phyloP scores from a whole-genome alignment of 441 rosid genomes.

The Heliophila coronopifolia region DNA sequence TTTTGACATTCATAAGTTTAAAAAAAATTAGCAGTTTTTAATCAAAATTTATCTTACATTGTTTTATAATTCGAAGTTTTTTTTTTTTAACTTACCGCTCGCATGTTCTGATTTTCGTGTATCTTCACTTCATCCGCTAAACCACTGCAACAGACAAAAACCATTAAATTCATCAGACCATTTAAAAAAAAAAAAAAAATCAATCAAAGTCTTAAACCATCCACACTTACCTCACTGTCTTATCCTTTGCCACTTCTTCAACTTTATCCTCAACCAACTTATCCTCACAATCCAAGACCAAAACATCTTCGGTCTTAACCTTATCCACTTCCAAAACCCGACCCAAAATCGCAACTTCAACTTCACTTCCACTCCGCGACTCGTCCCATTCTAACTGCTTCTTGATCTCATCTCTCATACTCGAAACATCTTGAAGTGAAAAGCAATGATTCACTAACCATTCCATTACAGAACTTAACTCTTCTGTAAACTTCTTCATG shows the following conservation, averaged over 20 bases:
- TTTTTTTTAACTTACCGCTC: slow-evolving; percentile 74
- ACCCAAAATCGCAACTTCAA: slow-evolving; percentile 33
- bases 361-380: slow-evolving; percentile 48
- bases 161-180: slow-evolving; percentile 21
- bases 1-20: too few relatives aligned
- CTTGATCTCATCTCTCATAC: slow-evolving; percentile 62
- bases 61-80: too few relatives aligned
- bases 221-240: slow-evolving; percentile 24
- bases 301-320: slow-evolving; percentile 7
- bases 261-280: slow-evolving; percentile 15
- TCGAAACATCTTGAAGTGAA: slow-evolving; percentile 72
- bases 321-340: slow-evolving; percentile 37
- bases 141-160: slow-evolving; percentile 38
- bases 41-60: too few relatives aligned
- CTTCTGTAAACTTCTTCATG: slow-evolving; percentile 50
- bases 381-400: slow-evolving; percentile 63
- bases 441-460: slow-evolving; percentile 75
- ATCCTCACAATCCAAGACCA: slow-evolving; percentile 13
- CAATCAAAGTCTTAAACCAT: slow-evolving; percentile 19
- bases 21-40: too few relatives aligned
- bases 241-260: slow-evolving; percentile 32
- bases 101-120: slow-evolving; percentile 44
- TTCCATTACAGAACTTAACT: slow-evolving; percentile 52
- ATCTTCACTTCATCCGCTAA: slow-evolving; percentile 34
- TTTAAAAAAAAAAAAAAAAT: too few relatives aligned